Base-by-base conservation (phyloP, 352 stramenopile species). In the Globisporangium parvum region DNA sequence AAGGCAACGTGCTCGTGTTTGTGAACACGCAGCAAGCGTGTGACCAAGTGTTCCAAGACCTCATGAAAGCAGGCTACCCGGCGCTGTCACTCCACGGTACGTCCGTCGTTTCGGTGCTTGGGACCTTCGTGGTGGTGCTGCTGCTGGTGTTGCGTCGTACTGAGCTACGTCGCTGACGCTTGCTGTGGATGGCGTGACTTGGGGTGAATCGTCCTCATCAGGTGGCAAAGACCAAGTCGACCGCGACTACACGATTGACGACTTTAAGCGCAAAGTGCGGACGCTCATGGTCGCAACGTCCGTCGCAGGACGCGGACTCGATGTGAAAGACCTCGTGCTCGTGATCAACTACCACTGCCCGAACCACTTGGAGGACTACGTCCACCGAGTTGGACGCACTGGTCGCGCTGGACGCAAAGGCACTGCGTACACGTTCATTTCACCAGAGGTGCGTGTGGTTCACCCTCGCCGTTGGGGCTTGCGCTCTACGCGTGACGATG, bases 311-410 rank as follows among this genome's bases (percentile, higher is more conserved):
- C 86, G 98, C 51, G 98, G 98, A 57, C 82, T 99, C 42, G 97
- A 99, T 66, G 97, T 99, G 35, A 97, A 98, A 47, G 94, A 98
- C 51, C 88, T 98, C 53, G 79, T 96, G 39, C 96, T 98, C 62
- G 98, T 99, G 33, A 97, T 99, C 65, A 99, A 99, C 77, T 99
- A 98, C 66, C 96, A 98, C 50, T 98, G 92, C 50, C 98, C 98
- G 0, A 99, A 99, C 68, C 97, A 99, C 69, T 75, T 99, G 46
- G 98, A 99, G 82, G 97, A 99, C 62, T 99, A 99, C 61, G 96
- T 99, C 2, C 98, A 99, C 77, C 91, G 97, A 33, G 96, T 99
- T 4, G 97, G 97, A 8, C 72, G 97, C 52, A 99, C 97, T 21
- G 97, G 96, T 15, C 77, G 97, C 52, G 97, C 96, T 51, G 93